Conservation (phyloP, 371 early-diverging fungal genomes). For the Thermomucor indicae-seudaticae region DNA sequence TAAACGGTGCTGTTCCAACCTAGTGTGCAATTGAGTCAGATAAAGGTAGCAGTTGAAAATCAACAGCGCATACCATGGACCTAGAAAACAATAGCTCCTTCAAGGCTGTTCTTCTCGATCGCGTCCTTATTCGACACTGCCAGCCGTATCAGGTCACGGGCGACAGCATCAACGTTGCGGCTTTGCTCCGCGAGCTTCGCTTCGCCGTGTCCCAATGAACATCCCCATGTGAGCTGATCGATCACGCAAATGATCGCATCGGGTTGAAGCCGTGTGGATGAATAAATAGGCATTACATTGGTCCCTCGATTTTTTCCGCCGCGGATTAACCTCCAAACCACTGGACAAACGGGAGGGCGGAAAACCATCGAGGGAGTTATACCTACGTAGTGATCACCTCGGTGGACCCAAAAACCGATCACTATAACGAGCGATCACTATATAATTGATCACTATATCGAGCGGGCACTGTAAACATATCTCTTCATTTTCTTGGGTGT, state of each 20-base stretch:
- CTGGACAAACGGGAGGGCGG: too few relatives aligned
- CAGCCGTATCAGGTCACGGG: conserved; percentile 9
- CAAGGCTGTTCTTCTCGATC: not conserved
- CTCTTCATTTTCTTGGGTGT: too few relatives aligned
- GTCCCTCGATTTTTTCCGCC: too few relatives aligned
- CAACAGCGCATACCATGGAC: conserved; percentile 15
- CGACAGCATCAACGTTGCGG: conserved; percentile 11
- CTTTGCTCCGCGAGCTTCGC: conserved; percentile 15
- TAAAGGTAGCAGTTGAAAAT: not conserved
- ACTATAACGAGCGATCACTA: too few relatives aligned
- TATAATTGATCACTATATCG: too few relatives aligned
- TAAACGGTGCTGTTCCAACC: conserved; percentile 11
- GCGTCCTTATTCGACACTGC: conserved; percentile 7
- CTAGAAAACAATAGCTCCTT: conserved; percentile 9
- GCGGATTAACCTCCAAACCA: too few relatives aligned
- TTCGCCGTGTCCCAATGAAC: conserved; percentile 14
- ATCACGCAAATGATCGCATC: conserved; percentile 19
- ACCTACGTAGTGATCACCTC: too few relatives aligned
- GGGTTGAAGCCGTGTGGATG: conserved; percentile 5
- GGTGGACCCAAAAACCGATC: too few relatives aligned
- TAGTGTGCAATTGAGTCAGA: conserved; percentile 5
- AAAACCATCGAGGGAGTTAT: too few relatives aligned
- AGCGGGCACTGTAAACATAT: too few relatives aligned
- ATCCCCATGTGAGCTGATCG: conserved; percentile 16
- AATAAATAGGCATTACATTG: too few relatives aligned